phyloP scores from a whole-genome alignment of 1,284 basidiomycete species.

The Omphalotus olearius region DNA sequence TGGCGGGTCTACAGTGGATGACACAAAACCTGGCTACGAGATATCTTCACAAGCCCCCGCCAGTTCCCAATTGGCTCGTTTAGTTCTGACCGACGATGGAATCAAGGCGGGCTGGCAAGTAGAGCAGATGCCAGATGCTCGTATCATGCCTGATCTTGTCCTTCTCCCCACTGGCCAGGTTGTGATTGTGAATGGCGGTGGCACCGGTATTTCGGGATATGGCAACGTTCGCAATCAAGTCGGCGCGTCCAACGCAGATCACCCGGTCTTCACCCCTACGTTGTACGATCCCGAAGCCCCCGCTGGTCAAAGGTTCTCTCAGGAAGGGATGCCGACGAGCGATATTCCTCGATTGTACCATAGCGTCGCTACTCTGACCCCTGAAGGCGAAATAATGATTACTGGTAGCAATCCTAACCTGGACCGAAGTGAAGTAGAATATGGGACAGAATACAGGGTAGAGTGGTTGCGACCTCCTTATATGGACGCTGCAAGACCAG shows the following conservation, averaged over 20 bases:
- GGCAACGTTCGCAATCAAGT: slow-evolving; percentile 72
- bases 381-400: slow-evolving; percentile 68
- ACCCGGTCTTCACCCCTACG: slow-evolving; percentile 70
- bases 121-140: slow-evolving; percentile 69
- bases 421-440: slow-evolving; percentile 64
- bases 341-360: slow-evolving; percentile 82
- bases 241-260: slow-evolving; percentile 75
- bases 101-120: slow-evolving; percentile 71
- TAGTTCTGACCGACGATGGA: slow-evolving; percentile 60
- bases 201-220: slow-evolving; percentile 77
- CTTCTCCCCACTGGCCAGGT: slow-evolving; percentile 77
- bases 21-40: slow-evolving; percentile 51
- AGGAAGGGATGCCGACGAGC: slow-evolving; percentile 59
- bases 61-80: slow-evolving; percentile 68
- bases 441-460: slow-evolving; percentile 77
- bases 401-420: slow-evolving; percentile 83
- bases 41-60: slow-evolving; percentile 70
- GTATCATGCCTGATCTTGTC: slow-evolving; percentile 79
- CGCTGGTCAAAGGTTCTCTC: slow-evolving; percentile 59
- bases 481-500: slow-evolving; percentile 53
- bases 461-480: slow-evolving; percentile 77
- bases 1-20: slow-evolving; percentile 71
- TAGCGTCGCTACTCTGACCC: slow-evolving; percentile 70
- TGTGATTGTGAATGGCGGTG: slow-evolving; percentile 74
- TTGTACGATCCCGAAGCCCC: slow-evolving; percentile 69